Conservation (phyloP, 202 grass and related monocot genomes). For the Bolboschoenoplectus hybrid region DNA sequence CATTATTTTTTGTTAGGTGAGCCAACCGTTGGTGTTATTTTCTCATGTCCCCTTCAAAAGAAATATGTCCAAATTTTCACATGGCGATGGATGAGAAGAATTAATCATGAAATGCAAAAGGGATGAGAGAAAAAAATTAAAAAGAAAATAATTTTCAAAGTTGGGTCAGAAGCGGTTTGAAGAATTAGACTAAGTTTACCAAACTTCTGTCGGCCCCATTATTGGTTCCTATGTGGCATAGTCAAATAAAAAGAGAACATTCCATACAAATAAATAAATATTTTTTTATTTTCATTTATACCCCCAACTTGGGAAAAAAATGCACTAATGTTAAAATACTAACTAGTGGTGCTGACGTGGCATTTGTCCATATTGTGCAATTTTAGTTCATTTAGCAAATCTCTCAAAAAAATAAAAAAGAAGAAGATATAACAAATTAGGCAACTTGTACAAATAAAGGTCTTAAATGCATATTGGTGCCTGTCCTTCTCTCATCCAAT, state of each 20-base stretch:
- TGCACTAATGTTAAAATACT: neutral
- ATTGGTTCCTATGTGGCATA: neutral
- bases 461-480: neutral
- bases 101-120: neutral
- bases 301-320: neutral
- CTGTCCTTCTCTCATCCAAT: neutral
- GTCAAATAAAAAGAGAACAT: constrained; percentile 5
- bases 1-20: constrained; percentile 16
- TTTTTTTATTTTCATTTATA: neutral
- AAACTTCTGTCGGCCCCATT: constrained; percentile 32
- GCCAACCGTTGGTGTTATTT: neutral
- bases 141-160: neutral
- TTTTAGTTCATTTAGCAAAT: neutral
- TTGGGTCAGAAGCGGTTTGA: constrained; percentile 25
- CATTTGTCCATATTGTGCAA: neutral
- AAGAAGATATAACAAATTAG: neutral
- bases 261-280: constrained; percentile 25
- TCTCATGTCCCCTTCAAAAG: neutral
- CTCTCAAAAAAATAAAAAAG: neutral
- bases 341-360: neutral
- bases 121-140: neutral
- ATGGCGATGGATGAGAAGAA: neutral
- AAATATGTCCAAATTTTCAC: neutral
- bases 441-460: neutral
- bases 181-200: constrained; percentile 22